A percentile compares a stretch with the other conserved stretches of the same genome.
These are phyloP conservation scores for Pedinophyceae sp. DNA, from an alignment of 139 green algal genomes.

Conservation along the genomic window DNA sequence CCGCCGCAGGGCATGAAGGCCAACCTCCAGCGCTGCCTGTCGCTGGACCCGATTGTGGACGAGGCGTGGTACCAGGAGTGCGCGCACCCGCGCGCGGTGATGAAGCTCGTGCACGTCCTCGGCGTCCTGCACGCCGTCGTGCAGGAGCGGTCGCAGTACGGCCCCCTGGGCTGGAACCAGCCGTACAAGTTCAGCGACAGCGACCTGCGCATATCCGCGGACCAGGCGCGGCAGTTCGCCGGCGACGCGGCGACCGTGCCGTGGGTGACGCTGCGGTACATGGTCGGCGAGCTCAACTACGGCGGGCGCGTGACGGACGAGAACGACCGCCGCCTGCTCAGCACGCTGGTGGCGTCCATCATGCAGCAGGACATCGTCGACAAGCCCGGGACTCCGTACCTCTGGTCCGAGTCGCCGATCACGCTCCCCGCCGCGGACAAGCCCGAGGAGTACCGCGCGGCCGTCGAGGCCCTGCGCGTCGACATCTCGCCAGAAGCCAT, in stretches of 20 bases:
- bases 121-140: slow-evolving; percentile 31
- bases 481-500: slow-evolving; percentile 39
- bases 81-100: slow-evolving; percentile 15
- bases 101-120: slow-evolving; percentile 19
- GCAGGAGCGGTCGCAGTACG: slow-evolving; percentile 41
- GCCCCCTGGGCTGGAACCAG: slow-evolving; percentile 48
- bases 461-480: slow-evolving; percentile 21
- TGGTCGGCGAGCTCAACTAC: slow-evolving; percentile 18
- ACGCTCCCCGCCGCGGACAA: too few species aligned
- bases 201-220: slow-evolving; percentile 19
- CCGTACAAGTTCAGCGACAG: slow-evolving; percentile 39
- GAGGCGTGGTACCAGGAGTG: slow-evolving; percentile 37
- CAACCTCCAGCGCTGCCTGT: slow-evolving; percentile 50
- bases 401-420: not conserved
- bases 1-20: slow-evolving; percentile 19
- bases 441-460: not conserved
- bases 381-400: not conserved
- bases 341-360: slow-evolving; percentile 4
- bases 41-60: slow-evolving; percentile 33
- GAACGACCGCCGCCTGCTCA: slow-evolving; percentile 7
- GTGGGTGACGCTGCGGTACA: slow-evolving; percentile 3
- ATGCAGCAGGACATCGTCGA: slow-evolving; percentile 1
- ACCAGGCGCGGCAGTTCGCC: slow-evolving; percentile 19
- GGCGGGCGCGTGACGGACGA: slow-evolving; percentile 12
- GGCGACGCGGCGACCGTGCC: slow-evolving; percentile 8